Percentiles rank a stretch among this genome's conserved stretches.
Evolutionary conservation across 2,329 filamentous ascomycete species (phyloP).

Genomic region (Xylariaceae sp.): DNA sequence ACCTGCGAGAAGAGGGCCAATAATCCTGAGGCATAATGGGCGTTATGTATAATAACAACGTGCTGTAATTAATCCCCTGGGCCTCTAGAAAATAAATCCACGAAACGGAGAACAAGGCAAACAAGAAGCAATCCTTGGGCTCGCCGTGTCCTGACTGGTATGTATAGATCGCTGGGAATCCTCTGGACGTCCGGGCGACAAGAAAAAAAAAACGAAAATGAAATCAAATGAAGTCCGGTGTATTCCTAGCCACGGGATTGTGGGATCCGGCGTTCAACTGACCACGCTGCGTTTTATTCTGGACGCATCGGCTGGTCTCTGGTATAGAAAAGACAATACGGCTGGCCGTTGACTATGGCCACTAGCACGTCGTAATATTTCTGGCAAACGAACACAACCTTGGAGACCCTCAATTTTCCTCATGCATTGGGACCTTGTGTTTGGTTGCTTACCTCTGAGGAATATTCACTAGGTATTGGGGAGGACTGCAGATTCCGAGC

Average conservation of each 20-base stretch:
- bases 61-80: conserved; percentile 12
- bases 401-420: conserved; percentile 3
- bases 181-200: conserved; percentile 15
- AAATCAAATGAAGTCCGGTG: conserved; percentile 13
- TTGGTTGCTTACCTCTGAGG: conserved; percentile 19
- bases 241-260: conserved; percentile 16
- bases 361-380: conserved; percentile 17
- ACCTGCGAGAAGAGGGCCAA: conserved; percentile 52
- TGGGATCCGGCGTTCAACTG: conserved; percentile 17
- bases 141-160: conserved; percentile 12
- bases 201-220: not conserved
- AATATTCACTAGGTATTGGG: conserved; percentile 11
- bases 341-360: conserved; percentile 16
- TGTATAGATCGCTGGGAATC: conserved; percentile 6
- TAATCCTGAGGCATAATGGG: conserved; percentile 45
- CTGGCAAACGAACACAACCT: conserved; percentile 18
- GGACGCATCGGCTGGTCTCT: conserved; percentile 14
- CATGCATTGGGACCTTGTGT: conserved; percentile 13
- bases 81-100: conserved; percentile 4
- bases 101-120: conserved; percentile 14
- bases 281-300: conserved; percentile 16
- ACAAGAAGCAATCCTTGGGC: conserved; percentile 14
- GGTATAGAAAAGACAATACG: conserved; percentile 14
- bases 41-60: conserved; percentile 36
- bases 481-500: not conserved